Evolutionary conservation across 192 early-diverging fungal genomes (phyloP).

Genomic region (Physocladia obscura): DNA sequence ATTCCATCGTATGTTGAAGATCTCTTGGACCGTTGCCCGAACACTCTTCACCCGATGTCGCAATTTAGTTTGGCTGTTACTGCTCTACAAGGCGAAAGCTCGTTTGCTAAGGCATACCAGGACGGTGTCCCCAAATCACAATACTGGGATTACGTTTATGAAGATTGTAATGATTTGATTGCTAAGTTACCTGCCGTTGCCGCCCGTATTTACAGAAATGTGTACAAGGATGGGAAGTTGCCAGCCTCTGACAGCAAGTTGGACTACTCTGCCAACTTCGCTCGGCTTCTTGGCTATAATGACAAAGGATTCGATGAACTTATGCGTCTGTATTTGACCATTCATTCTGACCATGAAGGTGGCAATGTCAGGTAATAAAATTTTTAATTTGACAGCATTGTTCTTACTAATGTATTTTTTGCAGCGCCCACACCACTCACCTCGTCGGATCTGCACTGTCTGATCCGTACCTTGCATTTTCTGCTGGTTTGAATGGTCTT

Average conservation of each 20-base stretch:
- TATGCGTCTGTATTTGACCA: constrained; percentile 98
- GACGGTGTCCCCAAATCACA: constrained; percentile 86
- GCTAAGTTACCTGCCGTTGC: constrained; percentile 96
- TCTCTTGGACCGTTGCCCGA: constrained; percentile 96
- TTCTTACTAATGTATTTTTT: not conserved
- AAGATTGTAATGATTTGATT: constrained; percentile 97
- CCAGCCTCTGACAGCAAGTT: constrained; percentile 79
- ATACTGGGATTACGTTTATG: constrained; percentile 96
- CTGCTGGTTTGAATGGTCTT: constrained; percentile 94
- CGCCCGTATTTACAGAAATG: constrained; percentile 98
- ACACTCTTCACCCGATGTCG: constrained; percentile 98
- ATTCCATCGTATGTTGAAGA: constrained; percentile 95
- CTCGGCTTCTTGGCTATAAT: constrained; percentile 87
- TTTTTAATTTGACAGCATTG: not conserved
- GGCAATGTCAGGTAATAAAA: constrained; percentile 82
- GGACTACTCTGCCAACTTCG: constrained; percentile 96
- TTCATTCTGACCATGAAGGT: constrained; percentile 99
- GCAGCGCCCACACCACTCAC: constrained; percentile 90
- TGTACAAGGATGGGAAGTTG: constrained; percentile 95
- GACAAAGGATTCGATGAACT: constrained; percentile 93
- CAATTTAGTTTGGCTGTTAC: constrained; percentile 96
- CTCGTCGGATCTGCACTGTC: constrained; percentile 96
- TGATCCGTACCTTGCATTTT: constrained; percentile 96
- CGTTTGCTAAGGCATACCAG: constrained; percentile 96
- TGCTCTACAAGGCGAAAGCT: constrained; percentile 94